These are phyloP conservation scores for Didymellaceae sp. DNA, from an alignment of 2,329 filamentous ascomycete genomes.

Conservation along the genomic window DNA sequence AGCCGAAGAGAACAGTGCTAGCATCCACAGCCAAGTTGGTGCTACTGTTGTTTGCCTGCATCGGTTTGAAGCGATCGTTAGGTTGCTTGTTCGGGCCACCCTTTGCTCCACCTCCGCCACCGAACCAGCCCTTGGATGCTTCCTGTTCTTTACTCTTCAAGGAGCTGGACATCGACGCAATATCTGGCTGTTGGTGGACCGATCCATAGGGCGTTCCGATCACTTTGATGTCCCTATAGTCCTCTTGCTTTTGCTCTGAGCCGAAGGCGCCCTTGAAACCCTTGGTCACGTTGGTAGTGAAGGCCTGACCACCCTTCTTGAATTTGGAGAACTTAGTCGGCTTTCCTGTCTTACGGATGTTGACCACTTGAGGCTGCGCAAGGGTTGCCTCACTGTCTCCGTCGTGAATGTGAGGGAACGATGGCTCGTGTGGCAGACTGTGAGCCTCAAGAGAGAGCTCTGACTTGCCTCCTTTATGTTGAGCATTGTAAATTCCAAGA, in stretches of 20 bases:
- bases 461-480: constrained; percentile 48
- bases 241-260: constrained; percentile 63
- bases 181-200: constrained; percentile 43
- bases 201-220: constrained; percentile 55
- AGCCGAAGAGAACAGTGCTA: constrained; percentile 76
- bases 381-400: constrained; percentile 71
- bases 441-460: constrained; percentile 53
- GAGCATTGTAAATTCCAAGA: constrained; percentile 65
- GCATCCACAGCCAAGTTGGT: constrained; percentile 48
- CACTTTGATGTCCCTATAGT: constrained; percentile 61
- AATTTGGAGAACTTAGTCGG: constrained; percentile 98
- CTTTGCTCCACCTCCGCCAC: constrained; percentile 23
- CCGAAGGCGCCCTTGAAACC: constrained; percentile 90
- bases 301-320: constrained; percentile 94
- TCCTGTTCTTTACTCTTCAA: constrained; percentile 39
- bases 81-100: constrained; percentile 21
- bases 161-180: constrained; percentile 36
- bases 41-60: constrained; percentile 52
- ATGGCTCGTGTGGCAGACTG: constrained; percentile 42
- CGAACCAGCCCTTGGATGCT: constrained; percentile 44
- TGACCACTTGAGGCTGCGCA: constrained; percentile 87
- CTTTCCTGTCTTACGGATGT: constrained; percentile 86
- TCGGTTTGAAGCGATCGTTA: constrained; percentile 39
- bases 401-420: constrained; percentile 55
- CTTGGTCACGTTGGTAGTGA: constrained; percentile 93